Conservation (phyloP, 1,284 basidiomycete genomes). For the Ustilago shanxiensis region DNA sequence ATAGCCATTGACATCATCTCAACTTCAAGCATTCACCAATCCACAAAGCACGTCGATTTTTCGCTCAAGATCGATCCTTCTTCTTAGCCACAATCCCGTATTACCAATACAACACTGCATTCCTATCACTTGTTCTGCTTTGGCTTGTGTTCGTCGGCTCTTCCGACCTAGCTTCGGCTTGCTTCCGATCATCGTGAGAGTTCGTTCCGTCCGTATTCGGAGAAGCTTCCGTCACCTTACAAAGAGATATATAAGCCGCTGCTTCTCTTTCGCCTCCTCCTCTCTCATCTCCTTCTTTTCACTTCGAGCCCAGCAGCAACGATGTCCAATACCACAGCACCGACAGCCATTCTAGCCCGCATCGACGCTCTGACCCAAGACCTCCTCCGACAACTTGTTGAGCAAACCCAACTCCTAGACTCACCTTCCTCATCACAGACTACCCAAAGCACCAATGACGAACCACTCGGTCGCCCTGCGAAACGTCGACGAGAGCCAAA, state of each 20-base stretch:
- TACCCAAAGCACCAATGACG: not conserved
- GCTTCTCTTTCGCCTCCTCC: not conserved
- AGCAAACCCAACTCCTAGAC: not conserved
- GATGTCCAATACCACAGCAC: slow-evolving; percentile 5
- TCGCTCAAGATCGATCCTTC: slow-evolving; percentile 67
- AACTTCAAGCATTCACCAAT: slow-evolving; percentile 67
- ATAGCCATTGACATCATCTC: slow-evolving; percentile 67
- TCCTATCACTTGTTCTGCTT: not conserved
- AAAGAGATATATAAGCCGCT: not conserved
- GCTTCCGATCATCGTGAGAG: not conserved
- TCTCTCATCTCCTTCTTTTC: not conserved
- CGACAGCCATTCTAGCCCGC: slow-evolving; percentile 10
- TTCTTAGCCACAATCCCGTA: slow-evolving; percentile 25
- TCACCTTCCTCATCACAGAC: not conserved
- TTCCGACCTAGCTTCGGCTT: not conserved
- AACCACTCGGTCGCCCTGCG: not conserved
- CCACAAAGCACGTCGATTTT: slow-evolving; percentile 68
- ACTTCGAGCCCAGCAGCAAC: not conserved
- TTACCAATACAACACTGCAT: not conserved
- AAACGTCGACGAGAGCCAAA: slow-evolving; percentile 9
- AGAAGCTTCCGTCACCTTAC: not conserved
- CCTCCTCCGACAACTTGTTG: slow-evolving; percentile 21
- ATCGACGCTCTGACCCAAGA: slow-evolving; percentile 29
- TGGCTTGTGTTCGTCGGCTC: not conserved
- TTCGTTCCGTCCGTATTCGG: not conserved